phyloP scores from a whole-genome alignment of 805 yeast genomes.

The Candida endomychidarum region DNA sequence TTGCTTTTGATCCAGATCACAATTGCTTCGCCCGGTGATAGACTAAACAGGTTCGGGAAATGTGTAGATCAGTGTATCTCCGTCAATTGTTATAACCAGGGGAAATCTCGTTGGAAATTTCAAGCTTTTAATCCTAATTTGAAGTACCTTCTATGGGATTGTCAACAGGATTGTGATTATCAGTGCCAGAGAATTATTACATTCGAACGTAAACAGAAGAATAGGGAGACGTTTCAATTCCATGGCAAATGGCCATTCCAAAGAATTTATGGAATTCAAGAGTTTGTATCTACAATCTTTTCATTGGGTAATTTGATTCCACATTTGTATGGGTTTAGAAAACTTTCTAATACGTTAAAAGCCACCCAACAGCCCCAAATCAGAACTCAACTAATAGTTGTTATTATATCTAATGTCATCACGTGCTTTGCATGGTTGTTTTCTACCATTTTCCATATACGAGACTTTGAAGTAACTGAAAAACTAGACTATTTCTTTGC shows the following conservation, averaged over 20 bases:
- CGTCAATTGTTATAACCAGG: conserved; percentile 28
- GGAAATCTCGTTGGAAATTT: conserved; percentile 28
- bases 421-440: conserved; percentile 73
- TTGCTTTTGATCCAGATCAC: not conserved
- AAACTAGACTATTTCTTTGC: conserved; percentile 90
- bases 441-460: conserved; percentile 82
- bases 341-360: conserved; percentile 18
- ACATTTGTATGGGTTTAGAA: conserved; percentile 50
- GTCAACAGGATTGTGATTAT: conserved; percentile 84
- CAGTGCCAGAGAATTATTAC: conserved; percentile 85
- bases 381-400: conserved; percentile 8
- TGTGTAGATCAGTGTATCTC: conserved; percentile 53
- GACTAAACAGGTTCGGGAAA: conserved; percentile 52
- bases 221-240: conserved; percentile 72
- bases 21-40: conserved; percentile 60
- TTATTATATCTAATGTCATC: conserved; percentile 7
- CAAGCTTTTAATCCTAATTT: conserved; percentile 44
- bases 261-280: conserved; percentile 80
- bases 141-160: conserved; percentile 65
- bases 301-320: conserved; percentile 50
- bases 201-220: conserved; percentile 41
- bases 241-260: conserved; percentile 98
- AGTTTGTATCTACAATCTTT: conserved; percentile 75
- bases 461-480: conserved; percentile 81
- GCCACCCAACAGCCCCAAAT: conserved; percentile 11